These are phyloP conservation scores for Angophora floribunda DNA, from an alignment of 345 rosid genomes.

Conservation along the genomic window DNA sequence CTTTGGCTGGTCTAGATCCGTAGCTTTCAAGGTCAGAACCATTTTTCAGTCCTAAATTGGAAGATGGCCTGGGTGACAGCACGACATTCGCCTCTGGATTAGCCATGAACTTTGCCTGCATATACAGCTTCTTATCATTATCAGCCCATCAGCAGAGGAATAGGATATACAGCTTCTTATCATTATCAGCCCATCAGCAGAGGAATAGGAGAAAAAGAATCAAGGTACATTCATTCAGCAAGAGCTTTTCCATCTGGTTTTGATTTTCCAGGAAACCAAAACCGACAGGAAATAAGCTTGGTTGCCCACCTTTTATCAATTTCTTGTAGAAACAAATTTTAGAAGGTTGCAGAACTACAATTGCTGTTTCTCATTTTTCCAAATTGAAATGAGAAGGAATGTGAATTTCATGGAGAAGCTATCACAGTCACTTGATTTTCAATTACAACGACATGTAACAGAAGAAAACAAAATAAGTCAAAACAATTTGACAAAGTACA, in stretches of 20 bases:
- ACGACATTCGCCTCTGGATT: slow-evolving; percentile 21
- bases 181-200: not conserved
- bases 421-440: not conserved
- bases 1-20: slow-evolving; percentile 29
- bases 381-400: not conserved
- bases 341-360: not conserved
- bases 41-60: slow-evolving; percentile 34
- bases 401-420: not conserved
- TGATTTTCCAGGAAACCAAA: not conserved
- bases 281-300: not conserved
- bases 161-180: not conserved
- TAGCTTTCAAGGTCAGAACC: slow-evolving; percentile 38
- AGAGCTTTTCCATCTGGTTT: not conserved
- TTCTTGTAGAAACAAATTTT: not conserved
- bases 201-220: not conserved
- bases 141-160: not conserved
- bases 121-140: slow-evolving; percentile 1
- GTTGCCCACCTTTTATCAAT: not conserved
- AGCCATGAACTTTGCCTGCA: slow-evolving; percentile 39
- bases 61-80: slow-evolving; percentile 36
- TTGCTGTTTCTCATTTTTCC: not conserved
- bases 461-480: not conserved
- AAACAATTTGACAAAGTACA: not conserved
- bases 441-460: not conserved
- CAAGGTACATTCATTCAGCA: not conserved